Conservation (phyloP, 192 early-diverging fungal genomes). For the Bifiguratus adelaidae region DNA sequence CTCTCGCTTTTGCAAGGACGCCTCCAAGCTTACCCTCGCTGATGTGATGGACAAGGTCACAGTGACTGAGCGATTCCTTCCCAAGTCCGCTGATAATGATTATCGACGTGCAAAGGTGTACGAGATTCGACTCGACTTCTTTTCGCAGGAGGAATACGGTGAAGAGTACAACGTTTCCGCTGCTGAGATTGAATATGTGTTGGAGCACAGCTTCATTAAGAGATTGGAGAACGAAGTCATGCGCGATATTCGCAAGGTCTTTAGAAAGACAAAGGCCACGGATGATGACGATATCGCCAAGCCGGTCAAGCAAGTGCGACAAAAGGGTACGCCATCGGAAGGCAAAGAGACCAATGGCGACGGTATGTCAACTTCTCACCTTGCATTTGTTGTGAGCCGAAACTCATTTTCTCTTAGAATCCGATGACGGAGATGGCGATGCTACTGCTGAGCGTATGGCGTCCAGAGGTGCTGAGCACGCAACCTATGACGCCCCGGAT, state of each 20-base stretch:
- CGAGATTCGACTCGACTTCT: conserved; percentile 75
- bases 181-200: conserved; percentile 55
- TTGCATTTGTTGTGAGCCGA: background rate
- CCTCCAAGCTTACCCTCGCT: conserved; percentile 63
- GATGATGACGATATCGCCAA: conserved; percentile 28
- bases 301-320: conserved; percentile 1
- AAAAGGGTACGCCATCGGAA: conserved; percentile 4
- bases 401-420: conserved; percentile 15
- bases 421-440: conserved; percentile 64
- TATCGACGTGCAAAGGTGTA: conserved; percentile 63
- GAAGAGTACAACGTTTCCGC: conserved; percentile 64
- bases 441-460: conserved; percentile 56
- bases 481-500: conserved; percentile 74
- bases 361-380: conserved; percentile 1
- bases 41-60: conserved; percentile 82
- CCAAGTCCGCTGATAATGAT: conserved; percentile 26
- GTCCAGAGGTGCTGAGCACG: conserved; percentile 48
- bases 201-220: conserved; percentile 66
- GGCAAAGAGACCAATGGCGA: conserved; percentile 17
- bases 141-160: conserved; percentile 64
- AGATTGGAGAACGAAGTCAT: conserved; percentile 62
- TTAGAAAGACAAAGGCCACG: conserved; percentile 21
- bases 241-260: conserved; percentile 61
- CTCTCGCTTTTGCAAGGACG: conserved; percentile 54
- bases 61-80: conserved; percentile 65